Percentiles rank a stretch among this genome's conserved stretches.
These are phyloP conservation scores for Bretschneidera sinensis DNA, from an alignment of 345 rosid genomes.

Conservation along the genomic window DNA sequence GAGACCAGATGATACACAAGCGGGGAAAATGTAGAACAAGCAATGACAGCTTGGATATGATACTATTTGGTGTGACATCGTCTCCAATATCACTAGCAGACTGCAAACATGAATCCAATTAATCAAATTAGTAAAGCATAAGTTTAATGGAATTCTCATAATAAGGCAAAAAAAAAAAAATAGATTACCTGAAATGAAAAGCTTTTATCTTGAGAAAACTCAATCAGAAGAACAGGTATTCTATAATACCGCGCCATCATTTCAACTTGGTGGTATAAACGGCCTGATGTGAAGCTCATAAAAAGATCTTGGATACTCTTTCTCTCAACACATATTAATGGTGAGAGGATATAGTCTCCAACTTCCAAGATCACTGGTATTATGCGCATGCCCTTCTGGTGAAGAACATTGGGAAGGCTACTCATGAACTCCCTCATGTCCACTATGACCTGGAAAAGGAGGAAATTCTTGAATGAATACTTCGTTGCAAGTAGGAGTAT, in stretches of 20 bases:
- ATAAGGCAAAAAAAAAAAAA: not conserved
- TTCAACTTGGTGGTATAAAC: constrained; percentile 92
- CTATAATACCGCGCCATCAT: constrained; percentile 84
- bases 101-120: constrained; percentile 35
- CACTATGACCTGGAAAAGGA: constrained; percentile 64
- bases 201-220: constrained; percentile 97
- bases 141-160: not conserved
- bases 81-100: constrained; percentile 92
- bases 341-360: constrained; percentile 91
- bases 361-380: constrained; percentile 92
- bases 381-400: constrained; percentile 89
- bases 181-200: constrained; percentile 92
- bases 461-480: constrained; percentile 1
- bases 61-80: constrained; percentile 85
- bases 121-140: constrained; percentile 6
- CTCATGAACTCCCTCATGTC: constrained; percentile 99
- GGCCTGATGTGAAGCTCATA: constrained; percentile 88
- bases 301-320: constrained; percentile 98
- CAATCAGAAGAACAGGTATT: constrained; percentile 93
- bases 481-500: constrained; percentile 1
- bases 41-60: constrained; percentile 90
- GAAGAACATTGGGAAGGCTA: constrained; percentile 97
- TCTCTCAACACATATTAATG: constrained; percentile 82
- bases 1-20: constrained; percentile 88
- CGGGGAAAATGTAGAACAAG: constrained; percentile 91